phyloP scores from a whole-genome alignment of 768 basidiomycete genomes.

The Rhodotorula paludigena region DNA sequence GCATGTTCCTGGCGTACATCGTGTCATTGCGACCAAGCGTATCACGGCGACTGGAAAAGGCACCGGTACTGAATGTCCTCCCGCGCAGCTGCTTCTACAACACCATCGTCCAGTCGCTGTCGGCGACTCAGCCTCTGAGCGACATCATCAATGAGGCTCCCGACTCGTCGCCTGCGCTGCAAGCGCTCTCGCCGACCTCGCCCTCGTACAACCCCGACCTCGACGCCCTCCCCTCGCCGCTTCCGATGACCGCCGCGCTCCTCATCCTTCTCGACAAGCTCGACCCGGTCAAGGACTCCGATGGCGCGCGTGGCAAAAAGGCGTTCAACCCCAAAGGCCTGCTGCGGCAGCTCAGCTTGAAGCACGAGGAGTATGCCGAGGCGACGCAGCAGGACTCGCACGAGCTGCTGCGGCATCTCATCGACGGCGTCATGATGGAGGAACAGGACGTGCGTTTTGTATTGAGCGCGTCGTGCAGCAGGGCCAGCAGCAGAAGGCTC shows the following conservation, averaged over 20 bases:
- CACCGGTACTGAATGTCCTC: not conserved
- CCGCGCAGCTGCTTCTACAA: slow-evolving; percentile 83
- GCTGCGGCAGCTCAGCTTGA: slow-evolving; percentile 64
- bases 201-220: slow-evolving; percentile 57
- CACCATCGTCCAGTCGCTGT: slow-evolving; percentile 77
- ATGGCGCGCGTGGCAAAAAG: slow-evolving; percentile 24
- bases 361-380: slow-evolving; percentile 91
- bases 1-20: no score
- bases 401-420: slow-evolving; percentile 79
- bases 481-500: not conserved
- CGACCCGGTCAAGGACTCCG: slow-evolving; percentile 6
- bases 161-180: slow-evolving; percentile 58
- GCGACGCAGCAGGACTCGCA: slow-evolving; percentile 95
- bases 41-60: no score
- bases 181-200: slow-evolving; percentile 58
- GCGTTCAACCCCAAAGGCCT: slow-evolving; percentile 46
- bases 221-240: slow-evolving; percentile 50
- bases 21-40: no score
- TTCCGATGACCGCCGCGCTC: slow-evolving; percentile 49
- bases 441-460: slow-evolving; percentile 64
- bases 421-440: slow-evolving; percentile 92
- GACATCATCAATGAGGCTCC: slow-evolving; percentile 35
- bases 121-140: slow-evolving; percentile 42
- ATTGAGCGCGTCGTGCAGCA: no score
- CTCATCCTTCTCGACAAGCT: slow-evolving; percentile 34